These are phyloP conservation scores for Lolium multiflorum DNA, from an alignment of 176 grass and related monocot species.

Conservation along the genomic window DNA sequence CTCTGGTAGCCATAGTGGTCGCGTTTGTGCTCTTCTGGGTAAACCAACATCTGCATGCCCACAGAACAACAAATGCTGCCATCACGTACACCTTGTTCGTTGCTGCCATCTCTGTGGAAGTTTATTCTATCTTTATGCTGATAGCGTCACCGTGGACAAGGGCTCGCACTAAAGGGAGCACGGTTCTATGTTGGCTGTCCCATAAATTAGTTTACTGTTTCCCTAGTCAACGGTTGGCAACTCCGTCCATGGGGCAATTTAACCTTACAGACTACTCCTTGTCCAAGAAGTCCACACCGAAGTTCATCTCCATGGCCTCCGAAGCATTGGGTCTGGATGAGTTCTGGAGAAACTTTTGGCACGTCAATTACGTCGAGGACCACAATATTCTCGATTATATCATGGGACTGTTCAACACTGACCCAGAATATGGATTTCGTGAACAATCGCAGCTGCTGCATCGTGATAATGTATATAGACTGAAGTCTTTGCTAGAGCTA, in stretches of 20 bases:
- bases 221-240: neutral
- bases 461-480: neutral
- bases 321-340: neutral
- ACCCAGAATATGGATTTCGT: rapidly evolving
- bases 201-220: neutral
- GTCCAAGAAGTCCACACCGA: too few species aligned
- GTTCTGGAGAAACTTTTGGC: neutral
- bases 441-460: neutral
- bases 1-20: neutral
- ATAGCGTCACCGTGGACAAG: slow-evolving; percentile 9
- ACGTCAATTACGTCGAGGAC: neutral
- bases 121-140: neutral
- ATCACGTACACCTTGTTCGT: neutral
- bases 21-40: neutral
- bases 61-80: neutral
- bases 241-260: neutral
- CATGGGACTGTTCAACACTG: neutral
- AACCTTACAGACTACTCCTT: neutral
- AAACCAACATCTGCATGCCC: neutral
- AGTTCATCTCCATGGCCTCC: neutral
- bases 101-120: neutral
- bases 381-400: too few species aligned
- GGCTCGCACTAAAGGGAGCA: neutral
- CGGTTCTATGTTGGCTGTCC: neutral
- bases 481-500: neutral